phyloP scores from a whole-genome alignment of 2,329 filamentous ascomycete species.

The Ophiocordyceps polyrhachis-furcata region DNA sequence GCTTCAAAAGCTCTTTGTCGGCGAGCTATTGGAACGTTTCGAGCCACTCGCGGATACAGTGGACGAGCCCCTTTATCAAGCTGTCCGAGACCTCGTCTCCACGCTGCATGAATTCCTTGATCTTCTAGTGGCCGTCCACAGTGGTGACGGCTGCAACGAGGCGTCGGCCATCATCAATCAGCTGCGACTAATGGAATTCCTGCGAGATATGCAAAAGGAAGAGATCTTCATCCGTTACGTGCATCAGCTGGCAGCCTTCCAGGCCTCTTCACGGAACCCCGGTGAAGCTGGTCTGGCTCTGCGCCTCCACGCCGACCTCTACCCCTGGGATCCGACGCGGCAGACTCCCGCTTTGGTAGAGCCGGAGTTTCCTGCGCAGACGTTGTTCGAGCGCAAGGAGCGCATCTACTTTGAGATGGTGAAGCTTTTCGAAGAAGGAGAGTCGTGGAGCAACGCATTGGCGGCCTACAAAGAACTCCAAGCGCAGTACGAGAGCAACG shows the following conservation, averaged over 20 bases:
- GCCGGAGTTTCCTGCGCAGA: conserved; percentile 64
- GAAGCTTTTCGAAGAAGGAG: conserved; percentile 83
- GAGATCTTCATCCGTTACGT: conserved; percentile 95
- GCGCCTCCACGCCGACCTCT: conserved; percentile 78
- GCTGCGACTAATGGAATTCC: conserved; percentile 81
- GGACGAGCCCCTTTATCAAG: conserved; percentile 56
- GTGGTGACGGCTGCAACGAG: conserved; percentile 53
- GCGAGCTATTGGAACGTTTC: conserved; percentile 68
- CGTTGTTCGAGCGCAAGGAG: conserved; percentile 84
- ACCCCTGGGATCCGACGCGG: conserved; percentile 68
- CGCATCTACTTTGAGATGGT: conserved; percentile 88
- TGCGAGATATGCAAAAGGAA: conserved; percentile 91
- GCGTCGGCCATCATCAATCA: conserved; percentile 74
- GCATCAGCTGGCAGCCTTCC: conserved; percentile 68
- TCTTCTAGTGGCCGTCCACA: conserved; percentile 76
- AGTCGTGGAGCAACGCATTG: conserved; percentile 79
- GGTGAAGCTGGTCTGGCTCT: conserved; percentile 81
- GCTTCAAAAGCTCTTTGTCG: conserved; percentile 80
- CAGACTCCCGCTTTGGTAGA: conserved; percentile 48
- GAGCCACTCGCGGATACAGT: conserved; percentile 45
- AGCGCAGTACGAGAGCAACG: conserved; percentile 72
- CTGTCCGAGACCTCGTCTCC: conserved; percentile 59
- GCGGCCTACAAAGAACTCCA: conserved; percentile 81
- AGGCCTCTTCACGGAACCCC: conserved; percentile 56
- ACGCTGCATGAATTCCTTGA: conserved; percentile 85